Evolutionary conservation across 106 monocot species (phyloP).

Genomic region (Allium cepa): DNA sequence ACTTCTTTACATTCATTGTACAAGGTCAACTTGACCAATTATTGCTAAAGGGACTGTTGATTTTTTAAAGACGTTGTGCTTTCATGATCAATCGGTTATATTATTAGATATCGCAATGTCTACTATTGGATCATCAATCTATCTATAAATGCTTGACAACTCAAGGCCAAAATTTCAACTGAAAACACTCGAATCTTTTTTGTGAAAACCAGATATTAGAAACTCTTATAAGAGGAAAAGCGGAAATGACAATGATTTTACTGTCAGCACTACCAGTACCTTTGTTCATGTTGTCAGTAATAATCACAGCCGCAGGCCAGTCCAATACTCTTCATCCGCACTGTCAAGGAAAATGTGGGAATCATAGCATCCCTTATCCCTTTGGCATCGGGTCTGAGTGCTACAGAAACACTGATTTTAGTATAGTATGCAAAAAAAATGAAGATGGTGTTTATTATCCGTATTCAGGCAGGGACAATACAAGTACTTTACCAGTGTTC

Average conservation of each 20-base stretch:
- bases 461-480: neutral
- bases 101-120: too few relatives aligned
- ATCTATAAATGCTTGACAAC: too few relatives aligned
- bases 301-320: neutral
- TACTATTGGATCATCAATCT: too few relatives aligned
- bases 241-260: neutral
- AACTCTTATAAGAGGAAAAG: neutral
- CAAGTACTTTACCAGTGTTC: constrained; percentile 16
- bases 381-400: constrained; percentile 27
- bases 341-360: constrained; percentile 30
- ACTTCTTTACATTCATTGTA: too few relatives aligned
- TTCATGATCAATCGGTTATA: too few relatives aligned
- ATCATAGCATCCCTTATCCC: constrained; percentile 48
- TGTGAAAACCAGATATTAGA: too few relatives aligned
- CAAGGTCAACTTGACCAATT: too few relatives aligned
- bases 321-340: constrained; percentile 6
- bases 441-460: neutral
- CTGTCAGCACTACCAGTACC: neutral
- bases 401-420: constrained; percentile 30
- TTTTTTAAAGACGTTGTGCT: too few relatives aligned
- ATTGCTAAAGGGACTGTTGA: too few relatives aligned
- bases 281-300: neutral
- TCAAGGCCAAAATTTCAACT: too few relatives aligned
- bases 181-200: too few relatives aligned
- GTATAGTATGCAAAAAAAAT: constrained; percentile 25